phyloP scores from a whole-genome alignment of 495 filamentous ascomycete species.

The Podospora fimiseda region DNA sequence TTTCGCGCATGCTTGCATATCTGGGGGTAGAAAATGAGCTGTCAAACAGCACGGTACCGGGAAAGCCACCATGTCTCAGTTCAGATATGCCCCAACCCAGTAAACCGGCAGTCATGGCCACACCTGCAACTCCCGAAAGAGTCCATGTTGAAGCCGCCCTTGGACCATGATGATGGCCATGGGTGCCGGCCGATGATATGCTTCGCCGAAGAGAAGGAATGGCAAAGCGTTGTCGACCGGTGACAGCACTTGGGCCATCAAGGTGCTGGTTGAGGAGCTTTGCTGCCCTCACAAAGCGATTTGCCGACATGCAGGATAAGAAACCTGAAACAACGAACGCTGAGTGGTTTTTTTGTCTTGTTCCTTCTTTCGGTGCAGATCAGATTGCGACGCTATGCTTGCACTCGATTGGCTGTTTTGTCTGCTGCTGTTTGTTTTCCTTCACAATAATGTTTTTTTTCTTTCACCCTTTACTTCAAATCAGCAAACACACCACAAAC shows the following conservation, averaged over 20 bases:
- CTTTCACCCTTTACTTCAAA: not conserved
- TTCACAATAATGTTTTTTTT: not conserved
- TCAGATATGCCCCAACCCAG: slow-evolving; percentile 36
- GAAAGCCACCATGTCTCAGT: slow-evolving; percentile 19
- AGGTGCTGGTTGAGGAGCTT: slow-evolving; percentile 24
- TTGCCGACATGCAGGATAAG: slow-evolving; percentile 29
- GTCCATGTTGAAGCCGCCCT: slow-evolving; percentile 24
- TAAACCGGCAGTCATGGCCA: slow-evolving; percentile 37
- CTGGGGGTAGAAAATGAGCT: slow-evolving; percentile 30
- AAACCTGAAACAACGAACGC: slow-evolving; percentile 4
- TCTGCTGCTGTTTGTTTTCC: not conserved
- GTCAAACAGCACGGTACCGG: slow-evolving; percentile 33
- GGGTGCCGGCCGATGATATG: slow-evolving; percentile 10
- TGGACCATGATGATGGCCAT: not conserved
- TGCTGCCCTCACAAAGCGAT: slow-evolving; percentile 22
- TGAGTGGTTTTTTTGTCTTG: slow-evolving; percentile 1
- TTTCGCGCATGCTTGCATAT: slow-evolving; percentile 45
- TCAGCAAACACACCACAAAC: slow-evolving; percentile 1
- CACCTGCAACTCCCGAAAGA: slow-evolving; percentile 29
- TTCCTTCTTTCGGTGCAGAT: slow-evolving; percentile 2
- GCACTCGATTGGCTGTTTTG: slow-evolving; percentile 11
- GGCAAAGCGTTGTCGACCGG: slow-evolving; percentile 17
- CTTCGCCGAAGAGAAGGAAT: slow-evolving; percentile 19
- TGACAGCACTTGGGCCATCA: not conserved
- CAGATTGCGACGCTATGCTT: slow-evolving; percentile 10